Percentiles rank a stretch among this genome's conserved stretches.
Evolutionary conservation across 2,329 filamentous ascomycete species (phyloP).

Genomic region (Blastomyces silverae): DNA sequence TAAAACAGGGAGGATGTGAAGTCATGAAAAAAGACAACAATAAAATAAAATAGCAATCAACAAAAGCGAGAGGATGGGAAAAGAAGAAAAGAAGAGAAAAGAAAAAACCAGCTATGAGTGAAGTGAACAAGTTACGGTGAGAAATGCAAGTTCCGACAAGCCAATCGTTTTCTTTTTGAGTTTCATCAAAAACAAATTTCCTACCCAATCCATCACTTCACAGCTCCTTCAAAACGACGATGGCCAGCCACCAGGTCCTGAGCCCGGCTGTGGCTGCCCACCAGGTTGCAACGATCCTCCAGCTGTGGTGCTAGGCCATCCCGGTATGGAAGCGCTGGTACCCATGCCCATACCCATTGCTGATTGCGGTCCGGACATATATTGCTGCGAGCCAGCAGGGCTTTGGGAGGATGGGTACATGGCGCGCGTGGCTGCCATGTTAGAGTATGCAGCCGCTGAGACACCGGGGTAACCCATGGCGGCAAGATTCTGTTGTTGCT

Average conservation of each 20-base stretch:
- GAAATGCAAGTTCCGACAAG: not conserved
- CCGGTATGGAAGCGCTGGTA: slow-evolving; percentile 31
- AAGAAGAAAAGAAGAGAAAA: not conserved
- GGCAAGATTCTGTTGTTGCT: slow-evolving; percentile 32
- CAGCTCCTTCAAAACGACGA: not conserved
- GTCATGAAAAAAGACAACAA: no score
- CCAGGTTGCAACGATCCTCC: slow-evolving; percentile 31
- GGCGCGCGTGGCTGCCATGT: slow-evolving; percentile 30
- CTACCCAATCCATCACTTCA: not conserved
- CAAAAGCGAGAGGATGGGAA: no score
- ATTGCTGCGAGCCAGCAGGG: slow-evolving; percentile 30
- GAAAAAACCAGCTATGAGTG: not conserved
- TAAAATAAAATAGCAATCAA: not conserved
- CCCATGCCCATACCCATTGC: slow-evolving; percentile 35
- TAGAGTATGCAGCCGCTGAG: slow-evolving; percentile 30
- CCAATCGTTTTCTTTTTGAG: not conserved
- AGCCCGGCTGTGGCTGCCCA: slow-evolving; percentile 35
- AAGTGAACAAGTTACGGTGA: not conserved
- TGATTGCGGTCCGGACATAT: slow-evolving; percentile 30
- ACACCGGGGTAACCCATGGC: slow-evolving; percentile 33
- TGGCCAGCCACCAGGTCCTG: slow-evolving; percentile 26
- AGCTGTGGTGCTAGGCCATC: slow-evolving; percentile 33
- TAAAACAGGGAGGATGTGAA: not conserved
- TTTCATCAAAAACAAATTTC: not conserved
- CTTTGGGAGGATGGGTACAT: slow-evolving; percentile 37